Conservation (phyloP, 2,329 filamentous ascomycete species). For the Didymella lethalis region DNA sequence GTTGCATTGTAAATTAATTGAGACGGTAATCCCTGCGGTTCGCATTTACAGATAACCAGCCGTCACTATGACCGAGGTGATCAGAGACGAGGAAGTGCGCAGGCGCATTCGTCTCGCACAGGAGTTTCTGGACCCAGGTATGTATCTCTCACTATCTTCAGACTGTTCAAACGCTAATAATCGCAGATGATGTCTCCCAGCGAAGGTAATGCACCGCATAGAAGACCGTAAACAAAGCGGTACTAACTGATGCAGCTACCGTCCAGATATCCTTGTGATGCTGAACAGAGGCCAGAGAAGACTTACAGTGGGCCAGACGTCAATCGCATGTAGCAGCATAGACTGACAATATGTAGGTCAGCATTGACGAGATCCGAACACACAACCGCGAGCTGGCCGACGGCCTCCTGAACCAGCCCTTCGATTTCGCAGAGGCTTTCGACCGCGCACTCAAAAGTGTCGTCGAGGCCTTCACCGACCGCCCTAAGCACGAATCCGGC, state of each 20-base stretch:
- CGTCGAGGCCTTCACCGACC: slow-evolving; percentile 78
- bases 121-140: slow-evolving; percentile 94
- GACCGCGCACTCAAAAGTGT: slow-evolving; percentile 90
- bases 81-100: slow-evolving; percentile 83
- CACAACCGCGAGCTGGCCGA: slow-evolving; percentile 85
- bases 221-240: slow-evolving; percentile 6
- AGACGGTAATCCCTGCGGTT: neutral
- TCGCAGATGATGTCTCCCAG: slow-evolving; percentile 63
- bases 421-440: slow-evolving; percentile 88
- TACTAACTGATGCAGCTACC: slow-evolving; percentile 70
- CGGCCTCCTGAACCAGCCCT: slow-evolving; percentile 81
- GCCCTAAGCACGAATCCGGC: slow-evolving; percentile 76
- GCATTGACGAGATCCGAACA: slow-evolving; percentile 86
- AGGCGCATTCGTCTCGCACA: slow-evolving; percentile 86
- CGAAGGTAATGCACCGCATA: slow-evolving; percentile 51
- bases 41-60: neutral
- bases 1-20: slow-evolving; percentile 3
- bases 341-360: slow-evolving; percentile 43
- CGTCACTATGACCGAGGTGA: slow-evolving; percentile 41
- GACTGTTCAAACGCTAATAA: slow-evolving; percentile 31
- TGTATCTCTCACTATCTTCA: slow-evolving; percentile 42
- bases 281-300: slow-evolving; percentile 68
- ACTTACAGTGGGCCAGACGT: slow-evolving; percentile 57
- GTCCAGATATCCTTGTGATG: slow-evolving; percentile 85
- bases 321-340: too few relatives aligned